Evolutionary conservation across 495 filamentous ascomycete genomes (phyloP).

Genomic region (Xylaria palmicola): DNA sequence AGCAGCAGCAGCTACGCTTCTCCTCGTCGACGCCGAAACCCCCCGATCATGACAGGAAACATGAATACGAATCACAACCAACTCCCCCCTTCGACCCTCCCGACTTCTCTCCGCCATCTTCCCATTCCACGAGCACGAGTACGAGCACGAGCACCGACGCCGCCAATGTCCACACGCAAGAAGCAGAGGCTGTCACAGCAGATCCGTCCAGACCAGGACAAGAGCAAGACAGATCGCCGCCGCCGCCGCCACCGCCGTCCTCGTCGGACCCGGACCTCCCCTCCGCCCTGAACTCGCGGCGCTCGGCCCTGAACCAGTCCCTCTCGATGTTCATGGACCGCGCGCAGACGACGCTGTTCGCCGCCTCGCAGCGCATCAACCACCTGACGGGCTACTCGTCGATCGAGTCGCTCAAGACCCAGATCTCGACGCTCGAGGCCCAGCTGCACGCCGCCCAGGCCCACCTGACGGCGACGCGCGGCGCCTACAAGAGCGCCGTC

Average conservation of each 20-base stretch:
- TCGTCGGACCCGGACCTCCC: conserved; percentile 56
- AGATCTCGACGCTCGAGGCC: conserved; percentile 70
- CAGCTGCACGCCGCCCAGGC: conserved; percentile 61
- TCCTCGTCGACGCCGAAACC: conserved; percentile 22
- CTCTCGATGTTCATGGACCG: conserved; percentile 83
- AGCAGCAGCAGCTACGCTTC: conserved; percentile 20
- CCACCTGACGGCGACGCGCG: conserved; percentile 67
- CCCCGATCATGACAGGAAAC: conserved; percentile 15
- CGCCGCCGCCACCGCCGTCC: conserved; percentile 8
- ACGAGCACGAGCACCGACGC: neutral
- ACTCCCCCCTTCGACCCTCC: neutral
- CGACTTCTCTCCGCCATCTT: neutral
- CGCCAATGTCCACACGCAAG: neutral
- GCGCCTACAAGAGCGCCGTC: conserved; percentile 74
- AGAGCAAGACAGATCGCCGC: neutral
- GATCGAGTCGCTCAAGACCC: conserved; percentile 79
- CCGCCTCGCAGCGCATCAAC: conserved; percentile 85
- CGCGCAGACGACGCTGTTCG: conserved; percentile 77
- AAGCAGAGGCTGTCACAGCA: neutral
- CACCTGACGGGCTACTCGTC: conserved; percentile 90
- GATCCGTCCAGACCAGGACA: neutral
- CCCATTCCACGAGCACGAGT: neutral
- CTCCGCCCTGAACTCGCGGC: conserved; percentile 69
- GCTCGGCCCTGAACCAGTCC: conserved; percentile 69
- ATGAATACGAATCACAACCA: neutral